Conservation (phyloP, 116 monocot genomes). For the Trichopus zeylanicus region DNA sequence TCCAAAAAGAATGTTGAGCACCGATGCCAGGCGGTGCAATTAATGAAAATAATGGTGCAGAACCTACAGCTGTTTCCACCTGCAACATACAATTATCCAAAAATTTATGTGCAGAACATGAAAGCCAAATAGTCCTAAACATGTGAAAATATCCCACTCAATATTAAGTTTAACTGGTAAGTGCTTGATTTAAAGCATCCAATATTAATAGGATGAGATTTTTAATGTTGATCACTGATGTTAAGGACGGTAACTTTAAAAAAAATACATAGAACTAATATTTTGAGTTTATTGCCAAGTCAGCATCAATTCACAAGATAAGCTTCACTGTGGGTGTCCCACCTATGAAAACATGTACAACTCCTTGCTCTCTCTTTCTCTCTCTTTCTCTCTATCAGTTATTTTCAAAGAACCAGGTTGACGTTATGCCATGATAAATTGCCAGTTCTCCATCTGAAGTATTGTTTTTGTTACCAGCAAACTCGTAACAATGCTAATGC, state of each 20-base stretch:
- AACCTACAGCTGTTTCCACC: constrained; percentile 69
- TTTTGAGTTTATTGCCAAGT: no score
- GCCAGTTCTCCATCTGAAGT: not conserved
- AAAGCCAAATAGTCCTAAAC: no score
- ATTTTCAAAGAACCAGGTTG: not conserved
- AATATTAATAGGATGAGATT: not conserved
- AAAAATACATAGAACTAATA: no score
- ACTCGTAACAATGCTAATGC: no score
- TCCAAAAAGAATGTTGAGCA: constrained; percentile 65
- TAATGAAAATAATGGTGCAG: constrained; percentile 69
- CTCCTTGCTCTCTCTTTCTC: no score
- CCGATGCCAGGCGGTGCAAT: constrained; percentile 68
- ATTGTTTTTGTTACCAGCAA: not conserved
- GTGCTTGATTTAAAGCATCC: no score
- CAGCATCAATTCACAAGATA: no score
- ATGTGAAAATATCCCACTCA: not conserved
- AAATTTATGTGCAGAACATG: no score
- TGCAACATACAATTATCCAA: constrained; percentile 19
- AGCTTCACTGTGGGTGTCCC: no score
- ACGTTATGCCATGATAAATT: not conserved
- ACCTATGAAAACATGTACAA: no score
- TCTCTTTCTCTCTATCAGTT: no score
- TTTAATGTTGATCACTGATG: not conserved
- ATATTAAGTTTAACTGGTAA: not conserved
- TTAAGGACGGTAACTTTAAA: no score